Percentiles rank a stretch among this genome's conserved stretches.
Conservation (phyloP, 2,329 filamentous ascomycete species). For the Cladosporium sphaerospermum region DNA sequence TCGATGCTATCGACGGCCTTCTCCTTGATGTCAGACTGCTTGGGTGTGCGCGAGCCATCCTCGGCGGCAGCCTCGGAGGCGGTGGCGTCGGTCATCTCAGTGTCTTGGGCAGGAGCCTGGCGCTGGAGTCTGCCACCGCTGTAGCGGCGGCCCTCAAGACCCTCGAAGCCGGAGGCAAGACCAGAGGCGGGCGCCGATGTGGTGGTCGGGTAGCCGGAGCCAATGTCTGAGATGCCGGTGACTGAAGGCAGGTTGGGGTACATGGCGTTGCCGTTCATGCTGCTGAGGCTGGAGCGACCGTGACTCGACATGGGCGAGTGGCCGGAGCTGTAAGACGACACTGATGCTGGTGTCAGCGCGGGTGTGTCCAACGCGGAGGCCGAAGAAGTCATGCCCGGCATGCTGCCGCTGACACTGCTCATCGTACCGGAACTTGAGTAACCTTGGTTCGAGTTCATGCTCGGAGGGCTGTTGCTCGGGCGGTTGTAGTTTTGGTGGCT, state of each 20-base stretch:
- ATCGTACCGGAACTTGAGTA: constrained; percentile 18
- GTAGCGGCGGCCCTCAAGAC: constrained; percentile 55
- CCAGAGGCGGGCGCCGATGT: constrained; percentile 63
- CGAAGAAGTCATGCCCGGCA: constrained; percentile 34
- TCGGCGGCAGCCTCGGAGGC: constrained; percentile 27
- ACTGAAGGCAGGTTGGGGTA: constrained; percentile 72
- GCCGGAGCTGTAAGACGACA: constrained; percentile 67
- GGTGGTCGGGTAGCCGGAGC: constrained; percentile 54
- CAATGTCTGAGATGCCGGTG: constrained; percentile 56
- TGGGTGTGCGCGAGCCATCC: constrained; percentile 30
- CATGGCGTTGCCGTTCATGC: constrained; percentile 51
- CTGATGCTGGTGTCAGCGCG: constrained; percentile 68
- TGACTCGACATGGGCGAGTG: constrained; percentile 71
- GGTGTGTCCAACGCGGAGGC: constrained; percentile 57
- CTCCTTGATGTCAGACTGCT: constrained; percentile 25
- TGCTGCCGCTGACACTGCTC: constrained; percentile 33
- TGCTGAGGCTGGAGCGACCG: constrained; percentile 49
- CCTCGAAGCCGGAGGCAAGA: constrained; percentile 58
- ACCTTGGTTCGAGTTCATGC: constrained; percentile 23
- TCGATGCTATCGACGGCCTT: constrained; percentile 31
- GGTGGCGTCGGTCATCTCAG: constrained; percentile 41
- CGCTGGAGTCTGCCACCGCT: constrained; percentile 55
- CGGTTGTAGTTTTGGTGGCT: constrained; percentile 47
- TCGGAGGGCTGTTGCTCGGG: constrained; percentile 52
- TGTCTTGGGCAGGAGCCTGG: constrained; percentile 41